Conservation (phyloP, 306 rosid species). For the Gillenia trifoliata region DNA sequence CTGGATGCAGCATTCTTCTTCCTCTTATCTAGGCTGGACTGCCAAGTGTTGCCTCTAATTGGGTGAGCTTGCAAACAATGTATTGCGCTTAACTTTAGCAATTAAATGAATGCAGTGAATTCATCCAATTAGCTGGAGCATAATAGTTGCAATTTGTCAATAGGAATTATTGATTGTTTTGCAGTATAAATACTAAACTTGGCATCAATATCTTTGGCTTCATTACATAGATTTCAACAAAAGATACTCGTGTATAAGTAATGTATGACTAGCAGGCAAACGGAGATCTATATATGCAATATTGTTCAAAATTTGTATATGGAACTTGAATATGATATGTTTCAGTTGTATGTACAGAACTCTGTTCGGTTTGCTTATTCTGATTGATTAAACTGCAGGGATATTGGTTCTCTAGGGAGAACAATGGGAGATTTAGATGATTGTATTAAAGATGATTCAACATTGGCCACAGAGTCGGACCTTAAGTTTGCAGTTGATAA, state of each 20-base stretch:
- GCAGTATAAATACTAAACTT: not conserved
- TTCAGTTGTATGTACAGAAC: not conserved
- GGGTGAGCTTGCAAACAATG: not conserved
- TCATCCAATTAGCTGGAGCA: not conserved
- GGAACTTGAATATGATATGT: not conserved
- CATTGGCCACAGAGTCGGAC: not conserved
- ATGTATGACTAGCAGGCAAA: not conserved
- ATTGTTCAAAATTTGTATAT: not conserved
- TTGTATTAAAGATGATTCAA: not conserved
- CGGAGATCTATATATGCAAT: not conserved
- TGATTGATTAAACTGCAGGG: not conserved
- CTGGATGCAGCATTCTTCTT: not conserved
- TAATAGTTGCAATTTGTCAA: not conserved
- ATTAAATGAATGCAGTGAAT: not conserved
- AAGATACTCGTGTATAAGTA: not conserved
- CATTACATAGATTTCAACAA: not conserved
- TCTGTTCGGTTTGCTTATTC: not conserved
- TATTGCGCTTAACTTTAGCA: not conserved
- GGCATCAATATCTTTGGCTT: not conserved
- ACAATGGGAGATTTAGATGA: not conserved
- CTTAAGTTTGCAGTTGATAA: not conserved
- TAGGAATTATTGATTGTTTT: not conserved
- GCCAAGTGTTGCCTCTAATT: not conserved
- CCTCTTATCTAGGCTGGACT: not conserved
- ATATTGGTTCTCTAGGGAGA: not conserved